Base-by-base conservation (phyloP, 192 early-diverging fungal genomes). In the Geosiphon pyriformis region DNA sequence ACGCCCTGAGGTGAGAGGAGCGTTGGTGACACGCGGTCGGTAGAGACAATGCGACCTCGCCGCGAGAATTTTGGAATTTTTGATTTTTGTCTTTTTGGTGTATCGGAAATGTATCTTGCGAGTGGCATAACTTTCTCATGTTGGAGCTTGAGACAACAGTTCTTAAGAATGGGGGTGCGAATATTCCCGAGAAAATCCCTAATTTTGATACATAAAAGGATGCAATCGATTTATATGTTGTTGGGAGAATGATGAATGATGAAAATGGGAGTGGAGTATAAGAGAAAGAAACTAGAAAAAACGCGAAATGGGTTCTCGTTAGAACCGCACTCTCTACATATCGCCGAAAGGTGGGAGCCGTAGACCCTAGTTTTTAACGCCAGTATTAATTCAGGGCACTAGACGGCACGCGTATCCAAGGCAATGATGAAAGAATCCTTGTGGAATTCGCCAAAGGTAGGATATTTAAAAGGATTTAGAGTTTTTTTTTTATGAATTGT, bases 1-100 rank as follows among this genome's bases (percentile, higher is more conserved):
- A 59, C 33, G 58, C 58, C 30, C 29, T 59, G 58, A 59, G 58
- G 58, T 59, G 58, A 59, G 58, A 59, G 58, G 58, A 59, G 58
- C 17, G 33, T 4, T 32, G 58, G 33, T 59, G 58, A 2, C 25
- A 22, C 23, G 55, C 55, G 32, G 30, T 57, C 55, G 7, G 26
- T 29, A 31, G 54, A 56, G 32, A 22, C 33, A 23, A 59, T 22
- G 20, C 34, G n/a, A 30, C 30, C 17, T 22, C 33, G 54, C 54
- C 29, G 33, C 34, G 34, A n/a, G 34, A 37, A 33, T 26, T 59
- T 34, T 7, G 50, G 20, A 33, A 23, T 32, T 59, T 8, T 59
- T 59, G 33, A 18, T 59, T 26, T 22, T 22, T 22, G 22, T 52
- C 10, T 52, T 4, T 20, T 4, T 20, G 22, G n/a, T n/a, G n/a